Evolutionary conservation across 202 grass and related monocot species (phyloP), one percentile per base, ranked within the genome.

Genomic region (Panicum hallii): DNA sequence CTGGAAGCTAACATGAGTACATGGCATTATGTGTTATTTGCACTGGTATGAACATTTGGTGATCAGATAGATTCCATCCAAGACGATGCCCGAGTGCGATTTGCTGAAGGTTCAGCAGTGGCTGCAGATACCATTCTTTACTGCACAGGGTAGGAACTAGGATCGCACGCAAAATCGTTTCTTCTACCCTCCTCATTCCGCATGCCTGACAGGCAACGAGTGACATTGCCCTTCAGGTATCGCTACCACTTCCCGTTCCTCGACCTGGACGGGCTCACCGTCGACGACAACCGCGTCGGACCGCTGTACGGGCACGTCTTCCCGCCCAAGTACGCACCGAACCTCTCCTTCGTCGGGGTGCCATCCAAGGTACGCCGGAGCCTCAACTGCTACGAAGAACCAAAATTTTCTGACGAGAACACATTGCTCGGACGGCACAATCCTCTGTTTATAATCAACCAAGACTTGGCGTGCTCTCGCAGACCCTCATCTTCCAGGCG

Each of bases 301-400:
- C 89, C 92, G 47, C 63, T 91, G 46, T 94, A 94, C 82, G 87
- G 82, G 86, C 89, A 94, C 48, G 56, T 89, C 79, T 94, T 91
- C 46, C 86, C 92, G 4, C 72, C 86, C 0, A 87, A 68, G 46
- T 70, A 79, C 11, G 92, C 92, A 19, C 86, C 89, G 10, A 68
- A 34, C 9, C 86, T 94, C 67, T 87, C 87, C 28, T 94, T 94
- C 50, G 46, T 94, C 47, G 89, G 89, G 63, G 40, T 90, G 17
- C 85, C 88, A 28, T 10, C 1, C 7, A 93, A 83, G 91, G 91
- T 88, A 53, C 19, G 36, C 36, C 36, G 6, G 1, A 43, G 1
- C 16, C 5, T 36, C 34, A 20, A n/a, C 17, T 7, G 43, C 5
- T 15, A 44, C 1, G 20, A 16, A 26, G 28, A 67, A 43, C 11